Evolutionary conservation across 148 eudicot genomes (phyloP).

Genomic region (Nepenthes gracilis): DNA sequence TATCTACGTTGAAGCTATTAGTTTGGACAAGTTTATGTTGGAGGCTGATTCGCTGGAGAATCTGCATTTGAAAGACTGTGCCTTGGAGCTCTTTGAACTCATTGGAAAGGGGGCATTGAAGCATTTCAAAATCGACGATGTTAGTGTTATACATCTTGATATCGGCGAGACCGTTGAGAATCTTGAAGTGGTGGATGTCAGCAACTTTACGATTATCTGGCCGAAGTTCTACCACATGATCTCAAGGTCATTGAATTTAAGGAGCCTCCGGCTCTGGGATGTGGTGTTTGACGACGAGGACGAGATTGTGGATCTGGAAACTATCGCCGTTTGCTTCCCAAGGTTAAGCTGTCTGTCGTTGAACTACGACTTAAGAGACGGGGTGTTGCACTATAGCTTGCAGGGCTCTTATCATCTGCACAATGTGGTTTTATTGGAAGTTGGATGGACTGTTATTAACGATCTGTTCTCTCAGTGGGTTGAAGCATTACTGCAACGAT

Average conservation of each 20-base stretch:
- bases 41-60: slow-evolving; percentile 78
- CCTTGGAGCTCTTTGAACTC: slow-evolving; percentile 71
- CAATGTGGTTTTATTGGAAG: slow-evolving; percentile 57
- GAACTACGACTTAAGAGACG: slow-evolving; percentile 62
- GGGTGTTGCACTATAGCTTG: slow-evolving; percentile 47
- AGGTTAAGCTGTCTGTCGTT: slow-evolving; percentile 42
- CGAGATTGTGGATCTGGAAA: slow-evolving; percentile 76
- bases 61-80: slow-evolving; percentile 80
- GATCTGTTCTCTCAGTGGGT: slow-evolving; percentile 64
- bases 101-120: slow-evolving; percentile 63
- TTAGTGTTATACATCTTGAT: slow-evolving; percentile 85
- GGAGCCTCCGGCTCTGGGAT: slow-evolving; percentile 68
- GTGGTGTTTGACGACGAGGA: slow-evolving; percentile 82
- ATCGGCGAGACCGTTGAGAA: slow-evolving; percentile 63
- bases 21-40: slow-evolving; percentile 74
- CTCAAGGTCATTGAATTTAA: slow-evolving; percentile 60
- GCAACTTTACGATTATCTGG: slow-evolving; percentile 89
- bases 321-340: slow-evolving; percentile 65
- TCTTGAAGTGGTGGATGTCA: slow-evolving; percentile 77
- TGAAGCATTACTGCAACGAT: slow-evolving; percentile 51
- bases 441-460: slow-evolving; percentile 69
- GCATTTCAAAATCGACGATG: slow-evolving; percentile 68
- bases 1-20: slow-evolving; percentile 63
- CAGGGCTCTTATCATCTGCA: slow-evolving; percentile 45
- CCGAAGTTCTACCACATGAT: slow-evolving; percentile 73